These are phyloP conservation scores for Colletotrichum tanaceti DNA, from an alignment of 2,329 filamentous ascomycete species.

Conservation along the genomic window DNA sequence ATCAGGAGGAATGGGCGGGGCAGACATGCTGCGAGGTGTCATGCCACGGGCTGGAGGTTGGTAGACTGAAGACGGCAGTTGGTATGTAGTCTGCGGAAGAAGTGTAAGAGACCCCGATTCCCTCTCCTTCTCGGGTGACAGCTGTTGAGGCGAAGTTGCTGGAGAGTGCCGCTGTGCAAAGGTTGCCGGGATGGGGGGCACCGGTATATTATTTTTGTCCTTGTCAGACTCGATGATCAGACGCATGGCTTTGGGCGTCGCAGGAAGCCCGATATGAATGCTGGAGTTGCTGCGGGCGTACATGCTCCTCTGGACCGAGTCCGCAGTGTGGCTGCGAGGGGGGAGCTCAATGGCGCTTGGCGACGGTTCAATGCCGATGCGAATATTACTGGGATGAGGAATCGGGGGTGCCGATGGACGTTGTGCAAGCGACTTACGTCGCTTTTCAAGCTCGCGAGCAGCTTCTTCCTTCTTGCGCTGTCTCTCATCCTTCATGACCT, in stretches of 20 bases:
- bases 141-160: slow-evolving; percentile 50
- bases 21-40: slow-evolving; percentile 72
- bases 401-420: slow-evolving; percentile 84
- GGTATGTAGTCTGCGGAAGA: slow-evolving; percentile 53
- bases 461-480: slow-evolving; percentile 78
- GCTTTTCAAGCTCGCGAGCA: slow-evolving; percentile 87
- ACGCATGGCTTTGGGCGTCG: slow-evolving; percentile 91
- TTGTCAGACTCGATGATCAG: slow-evolving; percentile 75
- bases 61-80: slow-evolving; percentile 64
- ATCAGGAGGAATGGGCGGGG: slow-evolving; percentile 56
- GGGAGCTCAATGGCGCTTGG: slow-evolving; percentile 57
- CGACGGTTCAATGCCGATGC: slow-evolving; percentile 44
- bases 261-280: slow-evolving; percentile 80
- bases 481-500: slow-evolving; percentile 68
- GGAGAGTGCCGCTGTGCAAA: slow-evolving; percentile 59
- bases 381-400: slow-evolving; percentile 74
- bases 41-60: slow-evolving; percentile 62
- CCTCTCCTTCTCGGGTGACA: slow-evolving; percentile 50
- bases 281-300: slow-evolving; percentile 56
- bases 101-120: slow-evolving; percentile 56
- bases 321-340: slow-evolving; percentile 73
- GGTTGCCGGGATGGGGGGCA: slow-evolving; percentile 63
- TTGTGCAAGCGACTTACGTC: slow-evolving; percentile 84
- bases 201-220: slow-evolving; percentile 48
- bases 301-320: slow-evolving; percentile 64